Percentiles rank a stretch among this genome's conserved stretches.
These are phyloP conservation scores for Monosporascus sp. DNA, from an alignment of 2,329 filamentous ascomycete genomes.

Conservation along the genomic window DNA sequence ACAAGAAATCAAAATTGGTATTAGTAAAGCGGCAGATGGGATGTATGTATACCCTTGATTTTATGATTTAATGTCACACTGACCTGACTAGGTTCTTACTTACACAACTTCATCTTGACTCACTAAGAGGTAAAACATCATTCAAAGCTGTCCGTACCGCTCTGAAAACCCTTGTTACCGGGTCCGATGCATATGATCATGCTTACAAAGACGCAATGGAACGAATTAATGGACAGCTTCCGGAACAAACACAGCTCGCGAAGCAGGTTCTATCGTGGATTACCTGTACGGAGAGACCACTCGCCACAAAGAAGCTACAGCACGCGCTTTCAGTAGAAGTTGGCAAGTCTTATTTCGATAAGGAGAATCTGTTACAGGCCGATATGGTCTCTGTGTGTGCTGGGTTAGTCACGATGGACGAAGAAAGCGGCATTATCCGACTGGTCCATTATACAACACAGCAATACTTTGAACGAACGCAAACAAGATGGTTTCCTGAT, in stretches of 20 bases:
- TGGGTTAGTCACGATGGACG: slow-evolving; percentile 34
- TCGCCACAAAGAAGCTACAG: slow-evolving; percentile 30
- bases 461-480: slow-evolving; percentile 33
- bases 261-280: slow-evolving; percentile 35
- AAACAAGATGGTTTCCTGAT: slow-evolving; percentile 23
- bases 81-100: slow-evolving; percentile 29
- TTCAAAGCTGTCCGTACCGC: slow-evolving; percentile 24
- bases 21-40: slow-evolving; percentile 18
- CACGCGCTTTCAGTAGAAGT: slow-evolving; percentile 35
- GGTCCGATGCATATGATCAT: slow-evolving; percentile 25
- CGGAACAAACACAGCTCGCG: slow-evolving; percentile 28
- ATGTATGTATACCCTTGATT: slow-evolving; percentile 20
- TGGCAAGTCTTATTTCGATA: slow-evolving; percentile 21
- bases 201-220: slow-evolving; percentile 37
- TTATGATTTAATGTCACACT: slow-evolving; percentile 2
- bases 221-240: slow-evolving; percentile 33
- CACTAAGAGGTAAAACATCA: slow-evolving; percentile 24
- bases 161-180: slow-evolving; percentile 25
- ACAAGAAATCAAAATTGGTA: slow-evolving; percentile 11
- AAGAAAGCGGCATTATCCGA: slow-evolving; percentile 31
- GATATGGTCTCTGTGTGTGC: slow-evolving; percentile 30
- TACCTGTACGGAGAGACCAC: slow-evolving; percentile 25
- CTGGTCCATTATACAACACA: slow-evolving; percentile 41
- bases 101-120: slow-evolving; percentile 29
- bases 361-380: slow-evolving; percentile 24